These are phyloP conservation scores for Leccinum pellstonianum DNA, from an alignment of 768 basidiomycete genomes.

Conservation along the genomic window DNA sequence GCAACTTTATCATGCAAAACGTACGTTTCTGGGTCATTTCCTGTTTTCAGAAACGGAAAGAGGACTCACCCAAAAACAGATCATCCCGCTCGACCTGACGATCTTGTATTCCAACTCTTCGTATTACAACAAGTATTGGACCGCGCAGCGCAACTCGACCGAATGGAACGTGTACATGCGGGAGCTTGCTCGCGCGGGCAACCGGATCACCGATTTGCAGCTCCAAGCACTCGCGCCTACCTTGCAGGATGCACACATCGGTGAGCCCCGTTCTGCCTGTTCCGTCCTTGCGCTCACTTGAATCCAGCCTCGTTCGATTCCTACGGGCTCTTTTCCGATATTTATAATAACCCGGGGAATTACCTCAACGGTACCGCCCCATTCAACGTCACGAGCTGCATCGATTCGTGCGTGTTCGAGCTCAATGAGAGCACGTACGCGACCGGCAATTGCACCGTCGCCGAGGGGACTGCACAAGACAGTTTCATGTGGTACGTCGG, in stretches of 20 bases:
- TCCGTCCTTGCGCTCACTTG: not conserved
- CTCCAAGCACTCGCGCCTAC: conserved; percentile 47
- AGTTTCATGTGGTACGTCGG: conserved; percentile 58
- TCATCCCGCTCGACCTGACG: conserved; percentile 53
- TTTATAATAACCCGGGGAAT: conserved; percentile 45
- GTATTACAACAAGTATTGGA: conserved; percentile 53
- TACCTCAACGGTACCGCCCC: conserved; percentile 68
- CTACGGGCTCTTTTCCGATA: conserved; percentile 58
- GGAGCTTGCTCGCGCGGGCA: conserved; percentile 51
- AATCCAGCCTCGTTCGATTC: conserved; percentile 58
- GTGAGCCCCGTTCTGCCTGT: conserved; percentile 29
- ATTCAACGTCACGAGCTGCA: conserved; percentile 54
- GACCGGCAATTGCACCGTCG: conserved; percentile 34
- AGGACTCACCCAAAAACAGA: conserved; percentile 32
- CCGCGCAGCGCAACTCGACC: conserved; percentile 48
- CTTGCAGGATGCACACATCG: conserved; percentile 55
- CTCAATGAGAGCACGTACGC: conserved; percentile 24
- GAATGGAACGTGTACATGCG: conserved; percentile 57
- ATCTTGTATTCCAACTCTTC: conserved; percentile 47
- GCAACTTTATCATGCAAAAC: conserved; percentile 70
- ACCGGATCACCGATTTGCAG: conserved; percentile 50
- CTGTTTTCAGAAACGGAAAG: not conserved
- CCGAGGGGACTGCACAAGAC: conserved; percentile 41
- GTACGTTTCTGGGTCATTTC: conserved; percentile 35
- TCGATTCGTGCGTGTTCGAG: conserved; percentile 46